These are phyloP conservation scores for Solanum piurae DNA, from an alignment of 257 asterid genomes.

Conservation along the genomic window DNA sequence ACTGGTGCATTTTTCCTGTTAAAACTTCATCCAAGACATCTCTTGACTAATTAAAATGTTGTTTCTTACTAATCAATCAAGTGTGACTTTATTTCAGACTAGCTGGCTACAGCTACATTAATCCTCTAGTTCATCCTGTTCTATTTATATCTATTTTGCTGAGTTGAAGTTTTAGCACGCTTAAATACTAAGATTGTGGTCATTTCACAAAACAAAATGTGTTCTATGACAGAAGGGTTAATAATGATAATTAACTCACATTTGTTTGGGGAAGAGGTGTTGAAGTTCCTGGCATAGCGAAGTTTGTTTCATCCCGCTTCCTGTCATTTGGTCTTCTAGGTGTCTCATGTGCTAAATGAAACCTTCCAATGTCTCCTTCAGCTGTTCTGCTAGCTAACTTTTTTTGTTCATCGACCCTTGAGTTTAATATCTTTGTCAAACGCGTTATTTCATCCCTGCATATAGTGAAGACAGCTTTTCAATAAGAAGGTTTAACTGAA, in stretches of 20 bases:
- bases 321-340: conserved; percentile 25
- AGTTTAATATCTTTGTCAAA: conserved; percentile 51
- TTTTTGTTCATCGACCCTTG: conserved; percentile 33
- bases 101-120: not conserved
- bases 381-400: conserved; percentile 17
- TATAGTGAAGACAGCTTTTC: not conserved
- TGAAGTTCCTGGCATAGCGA: conserved; percentile 23
- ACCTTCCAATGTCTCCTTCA: conserved; percentile 26
- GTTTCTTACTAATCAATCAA: not conserved
- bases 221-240: not conserved
- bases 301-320: conserved; percentile 16
- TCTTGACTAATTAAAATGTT: not conserved
- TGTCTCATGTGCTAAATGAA: conserved; percentile 23
- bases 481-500: not conserved
- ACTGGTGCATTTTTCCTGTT: not conserved
- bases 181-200: not conserved
- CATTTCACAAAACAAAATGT: not conserved
- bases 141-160: not conserved
- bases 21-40: not conserved
- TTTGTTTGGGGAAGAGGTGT: conserved; percentile 22
- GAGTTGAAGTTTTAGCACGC: not conserved
- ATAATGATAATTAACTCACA: conserved; percentile 25
- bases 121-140: not conserved
- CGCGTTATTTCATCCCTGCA: conserved; percentile 66
- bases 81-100: not conserved